phyloP scores from a whole-genome alignment of 345 rosid genomes.

The Gossypioides kirkii region DNA sequence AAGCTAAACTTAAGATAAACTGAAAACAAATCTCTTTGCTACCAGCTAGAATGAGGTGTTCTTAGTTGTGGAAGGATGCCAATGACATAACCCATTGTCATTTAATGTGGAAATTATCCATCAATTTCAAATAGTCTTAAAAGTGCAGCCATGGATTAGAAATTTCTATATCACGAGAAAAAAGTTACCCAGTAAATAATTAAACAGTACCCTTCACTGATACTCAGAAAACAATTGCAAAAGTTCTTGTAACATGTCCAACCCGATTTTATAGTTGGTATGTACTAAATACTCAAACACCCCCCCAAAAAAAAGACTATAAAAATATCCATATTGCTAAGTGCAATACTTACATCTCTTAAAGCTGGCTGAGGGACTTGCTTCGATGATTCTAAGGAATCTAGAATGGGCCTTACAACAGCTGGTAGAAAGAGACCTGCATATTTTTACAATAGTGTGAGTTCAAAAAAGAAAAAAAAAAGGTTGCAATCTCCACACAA shows the following conservation, averaged over 20 bases:
- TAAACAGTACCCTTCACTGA: background rate
- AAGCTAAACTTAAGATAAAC: background rate
- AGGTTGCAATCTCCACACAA: background rate
- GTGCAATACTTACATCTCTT: conserved; percentile 56
- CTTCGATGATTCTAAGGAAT: conserved; percentile 81
- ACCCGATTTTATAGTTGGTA: background rate
- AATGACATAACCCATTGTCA: background rate
- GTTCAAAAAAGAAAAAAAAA: background rate
- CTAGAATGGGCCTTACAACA: conserved; percentile 88
- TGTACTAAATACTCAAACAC: background rate
- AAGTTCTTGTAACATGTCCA: background rate
- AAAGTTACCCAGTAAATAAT: background rate
- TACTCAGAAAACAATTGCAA: background rate
- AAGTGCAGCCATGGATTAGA: background rate
- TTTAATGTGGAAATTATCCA: background rate
- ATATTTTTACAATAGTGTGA: conserved; percentile 15
- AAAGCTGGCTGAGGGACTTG: conserved; percentile 72
- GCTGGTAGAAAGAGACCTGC: conserved; percentile 94
- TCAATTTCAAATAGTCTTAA: background rate
- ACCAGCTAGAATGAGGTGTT: background rate
- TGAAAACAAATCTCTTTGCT: background rate
- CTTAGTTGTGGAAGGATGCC: background rate
- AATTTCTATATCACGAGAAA: background rate
- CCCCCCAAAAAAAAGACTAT: background rate
- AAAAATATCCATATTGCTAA: background rate